Base-by-base conservation (phyloP, 345 rosid genomes). In the Salix purpurea region DNA sequence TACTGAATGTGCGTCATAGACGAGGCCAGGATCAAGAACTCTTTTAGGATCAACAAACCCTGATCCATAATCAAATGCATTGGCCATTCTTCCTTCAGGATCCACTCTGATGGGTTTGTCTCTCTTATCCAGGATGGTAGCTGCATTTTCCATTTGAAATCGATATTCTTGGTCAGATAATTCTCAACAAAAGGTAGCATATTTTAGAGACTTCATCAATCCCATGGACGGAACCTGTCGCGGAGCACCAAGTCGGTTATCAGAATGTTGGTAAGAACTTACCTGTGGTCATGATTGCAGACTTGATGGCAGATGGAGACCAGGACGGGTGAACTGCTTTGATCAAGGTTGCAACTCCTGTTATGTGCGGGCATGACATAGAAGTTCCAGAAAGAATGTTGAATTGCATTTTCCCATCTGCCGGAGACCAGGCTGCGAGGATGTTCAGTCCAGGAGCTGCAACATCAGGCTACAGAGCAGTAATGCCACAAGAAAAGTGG, bases 231-330 rank as follows among this genome's bases (percentile, higher is more conserved):
- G 14, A 15, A 34, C 50, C 40, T 68, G 32, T 19, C 3, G 3
- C 9, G 71, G 42, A 23, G 40, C 30, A n/a, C 11, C 64, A n/a
- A 58, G 4, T 23, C 24, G 28, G n/a, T 58, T 3, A 10, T 58
- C 64, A 54, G 60, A 54, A 54, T 6, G 58, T 73, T 21, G 70
- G 1, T 18, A n/a, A 62, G 56, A 62, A 67, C 62, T 56, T 87
- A 91, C 93, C 91, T 0, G 93, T 88, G 26, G 96, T 91, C 91
- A 91, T 89, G 85, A 88, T 91, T 30, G 93, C 93, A 28, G 96
- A 91, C 86, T 86, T 88, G 70, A 89, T 65, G 9, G 91, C 90
- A 13, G 96, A 80, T 24, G 91, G 85, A 65, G 91, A 86, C 91
- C 91, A 88, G 0, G 80, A 72, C 6, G 89, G 89, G 76, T 86